Conservation (phyloP, 768 basidiomycete species). For the Amanita pseudoporphyria region DNA sequence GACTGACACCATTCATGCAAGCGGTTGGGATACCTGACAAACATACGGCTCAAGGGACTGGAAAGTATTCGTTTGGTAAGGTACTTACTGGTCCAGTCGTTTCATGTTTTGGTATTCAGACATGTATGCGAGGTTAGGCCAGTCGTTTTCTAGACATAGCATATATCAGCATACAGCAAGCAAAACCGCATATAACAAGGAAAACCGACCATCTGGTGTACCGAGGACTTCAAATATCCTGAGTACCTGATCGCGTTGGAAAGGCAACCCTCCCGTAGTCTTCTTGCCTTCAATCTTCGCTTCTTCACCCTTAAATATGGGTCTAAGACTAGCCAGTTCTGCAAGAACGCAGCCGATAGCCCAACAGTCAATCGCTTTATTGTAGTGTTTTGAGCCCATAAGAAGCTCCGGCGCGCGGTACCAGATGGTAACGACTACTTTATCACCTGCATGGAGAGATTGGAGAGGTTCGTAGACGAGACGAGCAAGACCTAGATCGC, state of each 20-base stretch:
- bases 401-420: conserved; percentile 96
- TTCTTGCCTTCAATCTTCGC: conserved; percentile 97
- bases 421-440: conserved; percentile 99
- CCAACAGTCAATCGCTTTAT: conserved; percentile 95
- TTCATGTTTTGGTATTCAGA: conserved; percentile 83
- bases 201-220: conserved; percentile 64
- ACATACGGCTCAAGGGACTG: not conserved
- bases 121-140: conserved; percentile 81
- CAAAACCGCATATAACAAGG: not conserved
- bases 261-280: conserved; percentile 62
- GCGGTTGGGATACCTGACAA: conserved; percentile 36
- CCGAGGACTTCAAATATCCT: conserved; percentile 97
- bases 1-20: conserved; percentile 69
- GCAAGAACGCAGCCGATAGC: conserved; percentile 97
- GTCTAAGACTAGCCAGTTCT: conserved; percentile 84
- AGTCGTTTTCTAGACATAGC: conserved; percentile 56
- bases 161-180: not conserved
- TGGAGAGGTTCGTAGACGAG: conserved; percentile 88
- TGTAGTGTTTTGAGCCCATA: conserved; percentile 95
- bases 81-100: conserved; percentile 59
- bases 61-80: not conserved
- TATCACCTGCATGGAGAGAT: conserved; percentile 87
- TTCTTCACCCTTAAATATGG: conserved; percentile 99
- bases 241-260: conserved; percentile 89
- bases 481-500: conserved; percentile 90